Evolutionary conservation across 495 filamentous ascomycete genomes (phyloP), one percentile per base, ranked within the genome.

Genomic region (Halenospora varia): DNA sequence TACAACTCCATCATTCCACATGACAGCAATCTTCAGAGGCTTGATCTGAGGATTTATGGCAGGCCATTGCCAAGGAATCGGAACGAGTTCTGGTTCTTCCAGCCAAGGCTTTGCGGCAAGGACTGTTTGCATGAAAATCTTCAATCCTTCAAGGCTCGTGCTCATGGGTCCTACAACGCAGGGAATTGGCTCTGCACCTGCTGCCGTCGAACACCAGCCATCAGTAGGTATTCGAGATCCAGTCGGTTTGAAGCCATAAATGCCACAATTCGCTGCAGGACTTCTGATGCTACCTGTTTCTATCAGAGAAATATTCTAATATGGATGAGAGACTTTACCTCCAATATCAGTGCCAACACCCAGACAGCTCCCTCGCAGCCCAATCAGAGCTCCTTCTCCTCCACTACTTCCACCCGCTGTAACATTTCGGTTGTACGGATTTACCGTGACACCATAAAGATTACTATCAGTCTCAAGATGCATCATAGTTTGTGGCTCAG

Each of bases 271-370:
- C 22, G 74, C 78, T 0, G 84, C 82, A 0, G 85, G 85, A 44
- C 70, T 73, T 0, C 82, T 71, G 59, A 63, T 56, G 25, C 61
- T 56, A 26, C 59, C 59, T 61, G 25, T 10, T 8, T 2, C 3
- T 13, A 44, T 53, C 44, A 26, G 35, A 13, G 20, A 17, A 75
- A 73, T 0, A 81, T 73, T 53, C 1, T 41, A 29, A 24, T 39
- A n/a, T 29, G 6, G 4, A 6, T 13, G 13, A 2, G n/a, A 18
- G 6, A 85, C 76, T 10, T 73, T 77, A 19, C 82, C 82, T 25
- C 76, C 83, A 26, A 86, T 74, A 64, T 86, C 83, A 3, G 75
- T 81, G 0, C 82, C 83, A 48, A 87, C 75, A 0, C 84, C 48
- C 0, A 89, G 68, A 23, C 76, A 68, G 29, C 81, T 84, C 1